Evolutionary conservation across 768 basidiomycete species (phyloP), one percentile per base, ranked within the genome.

Genomic region (Kwoniella pini): DNA sequence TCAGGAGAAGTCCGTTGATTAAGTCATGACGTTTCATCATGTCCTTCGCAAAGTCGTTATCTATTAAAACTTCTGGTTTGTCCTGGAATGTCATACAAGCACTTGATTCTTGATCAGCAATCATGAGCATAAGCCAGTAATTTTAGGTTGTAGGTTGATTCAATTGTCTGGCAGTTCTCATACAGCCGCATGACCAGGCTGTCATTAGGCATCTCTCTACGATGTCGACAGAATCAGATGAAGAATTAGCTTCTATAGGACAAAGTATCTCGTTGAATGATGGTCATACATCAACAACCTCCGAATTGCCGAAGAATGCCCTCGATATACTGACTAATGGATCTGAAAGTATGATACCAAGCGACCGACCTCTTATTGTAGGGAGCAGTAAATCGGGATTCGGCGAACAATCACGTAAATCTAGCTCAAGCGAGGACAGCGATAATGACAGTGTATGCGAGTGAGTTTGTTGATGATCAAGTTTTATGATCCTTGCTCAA

Each of bases 141-240:
- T n/a, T n/a, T n/a, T n/a, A n/a, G n/a, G n/a, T n/a, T n/a, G n/a
- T n/a, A n/a, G n/a, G n/a, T n/a, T n/a, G n/a, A n/a, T n/a, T n/a
- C n/a, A n/a, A n/a, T n/a, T n/a, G n/a, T n/a, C n/a, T n/a, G n/a
- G n/a, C n/a, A n/a, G n/a, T n/a, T n/a, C n/a, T n/a, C n/a, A n/a
- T n/a, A n/a, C n/a, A n/a, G n/a, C n/a, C n/a, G n/a, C n/a, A n/a
- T n/a, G n/a, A n/a, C n/a, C n/a, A n/a, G n/a, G n/a, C n/a, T n/a
- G n/a, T n/a, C n/a, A n/a, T n/a, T n/a, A 40, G 9, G 40, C 21
- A 17, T 31, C 19, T 10, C 10, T 28, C 10, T 42, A 55, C n/a
- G n/a, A 55, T 55, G 54, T 55, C 54, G 9, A 45, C 58, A 15
- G 43, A 21, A 39, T 60, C 50, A 45, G 58, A 60, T n/a, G 58